Percentiles rank a stretch among this genome's conserved stretches.
Conservation (phyloP, 257 asterid species). For the Solanum rostratum region DNA sequence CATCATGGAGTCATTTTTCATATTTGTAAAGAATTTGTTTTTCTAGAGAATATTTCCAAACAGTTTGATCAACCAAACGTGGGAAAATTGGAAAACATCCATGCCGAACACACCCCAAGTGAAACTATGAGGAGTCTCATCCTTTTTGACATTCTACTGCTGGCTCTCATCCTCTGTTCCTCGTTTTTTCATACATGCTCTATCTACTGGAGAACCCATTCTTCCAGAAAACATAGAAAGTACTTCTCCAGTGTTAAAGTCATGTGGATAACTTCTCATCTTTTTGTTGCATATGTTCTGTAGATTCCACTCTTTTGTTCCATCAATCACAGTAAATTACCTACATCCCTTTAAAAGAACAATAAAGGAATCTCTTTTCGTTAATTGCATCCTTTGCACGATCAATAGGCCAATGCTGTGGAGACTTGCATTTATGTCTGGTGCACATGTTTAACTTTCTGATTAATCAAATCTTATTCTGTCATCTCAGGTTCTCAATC, state of each 20-base stretch:
- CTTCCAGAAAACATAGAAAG: not conserved
- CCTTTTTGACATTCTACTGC: not conserved
- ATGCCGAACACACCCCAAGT: not conserved
- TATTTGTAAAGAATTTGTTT: too few species aligned
- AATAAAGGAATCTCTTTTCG: not conserved
- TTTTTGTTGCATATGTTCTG: not conserved
- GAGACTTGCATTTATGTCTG: not conserved
- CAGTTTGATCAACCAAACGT: too few species aligned
- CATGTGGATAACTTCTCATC: not conserved
- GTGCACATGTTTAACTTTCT: not conserved
- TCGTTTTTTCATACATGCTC: not conserved
- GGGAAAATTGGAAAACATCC: too few species aligned
- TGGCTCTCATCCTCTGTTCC: not conserved
- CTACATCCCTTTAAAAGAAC: not conserved
- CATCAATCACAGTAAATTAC: not conserved
- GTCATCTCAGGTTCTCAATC: slow-evolving; percentile 54
- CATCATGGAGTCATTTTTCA: too few species aligned
- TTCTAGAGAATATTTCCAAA: too few species aligned
- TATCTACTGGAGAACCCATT: not conserved
- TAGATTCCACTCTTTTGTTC: not conserved
- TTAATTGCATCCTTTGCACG: not conserved
- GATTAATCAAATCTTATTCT: not conserved
- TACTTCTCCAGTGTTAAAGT: not conserved
- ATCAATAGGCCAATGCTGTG: not conserved
- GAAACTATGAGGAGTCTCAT: not conserved